phyloP scores from a whole-genome alignment of 1,139 yeast genomes.

The Candida sojae region DNA sequence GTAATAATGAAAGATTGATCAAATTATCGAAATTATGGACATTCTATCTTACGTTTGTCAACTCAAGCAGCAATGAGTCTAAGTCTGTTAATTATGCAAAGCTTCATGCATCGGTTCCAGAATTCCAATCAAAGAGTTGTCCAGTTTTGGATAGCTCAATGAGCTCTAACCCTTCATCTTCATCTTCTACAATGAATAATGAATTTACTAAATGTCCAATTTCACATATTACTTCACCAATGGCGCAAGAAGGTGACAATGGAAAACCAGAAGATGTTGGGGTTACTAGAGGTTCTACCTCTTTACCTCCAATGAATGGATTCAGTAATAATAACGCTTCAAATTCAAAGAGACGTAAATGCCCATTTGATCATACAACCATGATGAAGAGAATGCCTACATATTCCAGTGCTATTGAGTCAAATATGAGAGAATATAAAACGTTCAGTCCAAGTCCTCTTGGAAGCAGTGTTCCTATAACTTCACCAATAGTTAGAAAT shows the following conservation, averaged over 20 bases:
- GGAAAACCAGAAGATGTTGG: background rate
- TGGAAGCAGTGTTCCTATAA: slow-evolving; percentile 3
- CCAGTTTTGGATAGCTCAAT: slow-evolving; percentile 14
- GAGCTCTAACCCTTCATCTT: background rate
- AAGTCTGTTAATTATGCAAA: slow-evolving; percentile 35
- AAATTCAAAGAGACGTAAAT: slow-evolving; percentile 21
- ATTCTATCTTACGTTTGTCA: slow-evolving; percentile 40
- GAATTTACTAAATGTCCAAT: slow-evolving; percentile 31
- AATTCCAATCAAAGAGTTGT: slow-evolving; percentile 18
- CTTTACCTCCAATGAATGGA: slow-evolving; percentile 5
- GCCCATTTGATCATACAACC: slow-evolving; percentile 36
- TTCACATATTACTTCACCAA: slow-evolving; percentile 29
- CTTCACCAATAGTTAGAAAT: slow-evolving; percentile 3
- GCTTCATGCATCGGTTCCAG: slow-evolving; percentile 37
- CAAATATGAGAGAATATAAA: slow-evolving; percentile 24
- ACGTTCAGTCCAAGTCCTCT: slow-evolving; percentile 12
- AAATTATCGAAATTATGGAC: slow-evolving; percentile 42
- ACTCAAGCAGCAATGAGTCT: slow-evolving; percentile 24
- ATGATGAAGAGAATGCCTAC: slow-evolving; percentile 17
- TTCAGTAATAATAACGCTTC: background rate
- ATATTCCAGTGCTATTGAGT: slow-evolving; percentile 23
- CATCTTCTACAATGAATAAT: slow-evolving; percentile 1
- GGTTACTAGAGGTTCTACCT: slow-evolving; percentile 2
- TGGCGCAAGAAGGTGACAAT: slow-evolving; percentile 16
- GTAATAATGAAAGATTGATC: slow-evolving; percentile 24